Evolutionary conservation across 768 basidiomycete species (phyloP).

Genomic region (Serendipita vermifera): DNA sequence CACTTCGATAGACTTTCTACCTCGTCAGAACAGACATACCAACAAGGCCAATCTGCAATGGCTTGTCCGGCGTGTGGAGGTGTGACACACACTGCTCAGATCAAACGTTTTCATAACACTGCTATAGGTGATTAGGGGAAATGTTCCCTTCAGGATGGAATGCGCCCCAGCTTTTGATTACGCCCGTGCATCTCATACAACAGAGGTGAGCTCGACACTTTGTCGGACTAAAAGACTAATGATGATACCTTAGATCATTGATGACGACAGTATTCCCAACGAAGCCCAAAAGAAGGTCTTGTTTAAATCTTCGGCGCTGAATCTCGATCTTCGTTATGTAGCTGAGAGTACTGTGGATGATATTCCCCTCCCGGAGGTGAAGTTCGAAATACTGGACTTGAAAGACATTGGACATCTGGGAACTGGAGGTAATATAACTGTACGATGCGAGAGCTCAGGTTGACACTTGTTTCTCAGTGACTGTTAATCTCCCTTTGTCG

Average conservation of each 20-base stretch:
- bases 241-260: constrained; percentile 12
- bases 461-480: no score
- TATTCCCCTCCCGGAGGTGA: constrained; percentile 38
- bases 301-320: constrained; percentile 44
- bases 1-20: constrained; percentile 52
- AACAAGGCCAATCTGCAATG: constrained; percentile 63
- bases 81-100: constrained; percentile 14
- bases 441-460: no score
- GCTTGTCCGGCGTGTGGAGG: constrained; percentile 74
- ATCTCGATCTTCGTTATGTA: constrained; percentile 68
- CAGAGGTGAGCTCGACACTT: constrained; percentile 28
- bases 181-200: constrained; percentile 61
- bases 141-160: constrained; percentile 66
- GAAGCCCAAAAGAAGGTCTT: constrained; percentile 40
- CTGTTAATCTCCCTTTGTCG: constrained; percentile 44
- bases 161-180: constrained; percentile 97
- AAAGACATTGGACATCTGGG: constrained; percentile 65
- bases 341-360: constrained; percentile 42
- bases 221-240: constrained; percentile 36
- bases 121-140: constrained; percentile 65
- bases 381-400: constrained; percentile 50
- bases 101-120: constrained; percentile 19
- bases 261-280: constrained; percentile 17
- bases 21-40: constrained; percentile 37
- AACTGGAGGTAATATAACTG: constrained; percentile 40